Evolutionary conservation across 495 filamentous ascomycete species (phyloP).

Genomic region (Daldinia vernicosa): DNA sequence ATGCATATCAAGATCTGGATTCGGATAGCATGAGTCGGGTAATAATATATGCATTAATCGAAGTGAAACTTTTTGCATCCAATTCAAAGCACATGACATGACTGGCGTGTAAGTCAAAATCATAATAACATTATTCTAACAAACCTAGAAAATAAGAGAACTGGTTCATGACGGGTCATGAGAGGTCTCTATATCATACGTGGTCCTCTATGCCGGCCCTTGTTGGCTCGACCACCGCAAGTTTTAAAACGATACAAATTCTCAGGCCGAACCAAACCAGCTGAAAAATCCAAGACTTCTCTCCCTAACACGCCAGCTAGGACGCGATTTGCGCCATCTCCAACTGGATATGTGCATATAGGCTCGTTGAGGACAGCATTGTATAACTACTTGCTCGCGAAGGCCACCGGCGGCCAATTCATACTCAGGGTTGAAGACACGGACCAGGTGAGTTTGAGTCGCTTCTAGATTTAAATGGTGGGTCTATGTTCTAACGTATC

Average conservation of each 20-base stretch:
- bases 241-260: conserved; percentile 39
- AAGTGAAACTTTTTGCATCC: neutral
- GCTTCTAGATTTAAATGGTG: neutral
- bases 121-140: neutral
- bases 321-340: conserved; percentile 95
- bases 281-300: conserved; percentile 1
- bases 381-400: conserved; percentile 90
- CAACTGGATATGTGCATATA: conserved; percentile 91
- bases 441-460: conserved; percentile 72
- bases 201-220: conserved; percentile 30
- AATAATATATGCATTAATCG: neutral
- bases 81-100: neutral
- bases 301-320: conserved; percentile 74
- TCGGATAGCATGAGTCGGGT: neutral
- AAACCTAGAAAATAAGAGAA: neutral
- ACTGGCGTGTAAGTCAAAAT: neutral
- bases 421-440: conserved; percentile 94
- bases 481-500: conserved; percentile 19
- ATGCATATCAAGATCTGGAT: neutral
- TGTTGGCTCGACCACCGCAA: conserved; percentile 21
- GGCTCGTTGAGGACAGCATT: conserved; percentile 90
- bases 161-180: conserved; percentile 26
- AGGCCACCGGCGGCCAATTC: conserved; percentile 90
- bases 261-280: conserved; percentile 27
- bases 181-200: conserved; percentile 36